Evolutionary conservation across 2,329 filamentous ascomycete genomes (phyloP).

Genomic region (Bipolaris sorokiniana): DNA sequence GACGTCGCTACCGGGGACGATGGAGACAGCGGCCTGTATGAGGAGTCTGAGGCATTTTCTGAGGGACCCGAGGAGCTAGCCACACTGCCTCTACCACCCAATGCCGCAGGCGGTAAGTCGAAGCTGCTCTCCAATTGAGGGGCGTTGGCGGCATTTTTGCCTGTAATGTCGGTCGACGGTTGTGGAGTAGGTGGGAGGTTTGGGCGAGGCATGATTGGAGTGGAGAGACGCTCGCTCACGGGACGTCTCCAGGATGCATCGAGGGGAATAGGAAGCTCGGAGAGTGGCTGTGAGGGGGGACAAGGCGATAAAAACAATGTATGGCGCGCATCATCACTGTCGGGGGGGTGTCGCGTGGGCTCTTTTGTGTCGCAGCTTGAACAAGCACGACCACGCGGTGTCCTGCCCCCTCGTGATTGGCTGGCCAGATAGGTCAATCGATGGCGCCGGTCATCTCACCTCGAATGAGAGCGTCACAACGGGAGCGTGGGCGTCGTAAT

Average conservation of each 20-base stretch:
- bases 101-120: constrained; percentile 77
- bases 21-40: constrained; percentile 57
- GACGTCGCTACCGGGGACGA: constrained; percentile 42
- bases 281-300: constrained; percentile 16
- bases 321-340: constrained; percentile 28
- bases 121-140: constrained; percentile 71
- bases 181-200: constrained; percentile 76
- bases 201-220: constrained; percentile 67
- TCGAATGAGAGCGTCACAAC: constrained; percentile 36
- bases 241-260: constrained; percentile 14
- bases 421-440: neutral
- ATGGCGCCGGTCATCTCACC: constrained; percentile 21
- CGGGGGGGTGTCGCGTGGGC: constrained; percentile 40
- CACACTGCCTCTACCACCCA: constrained; percentile 57
- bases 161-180: constrained; percentile 79
- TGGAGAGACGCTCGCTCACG: constrained; percentile 31
- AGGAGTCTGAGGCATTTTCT: constrained; percentile 58
- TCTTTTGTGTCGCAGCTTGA: constrained; percentile 31
- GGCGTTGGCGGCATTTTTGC: constrained; percentile 69
- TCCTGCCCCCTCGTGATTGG: constrained; percentile 31
- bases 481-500: constrained; percentile 33
- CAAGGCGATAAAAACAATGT: constrained; percentile 13
- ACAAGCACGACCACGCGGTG: constrained; percentile 26
- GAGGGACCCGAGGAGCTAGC: constrained; percentile 55
- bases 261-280: constrained; percentile 9